Evolutionary conservation across 345 rosid genomes (phyloP).

Genomic region (Cardiospermum halicacabum): DNA sequence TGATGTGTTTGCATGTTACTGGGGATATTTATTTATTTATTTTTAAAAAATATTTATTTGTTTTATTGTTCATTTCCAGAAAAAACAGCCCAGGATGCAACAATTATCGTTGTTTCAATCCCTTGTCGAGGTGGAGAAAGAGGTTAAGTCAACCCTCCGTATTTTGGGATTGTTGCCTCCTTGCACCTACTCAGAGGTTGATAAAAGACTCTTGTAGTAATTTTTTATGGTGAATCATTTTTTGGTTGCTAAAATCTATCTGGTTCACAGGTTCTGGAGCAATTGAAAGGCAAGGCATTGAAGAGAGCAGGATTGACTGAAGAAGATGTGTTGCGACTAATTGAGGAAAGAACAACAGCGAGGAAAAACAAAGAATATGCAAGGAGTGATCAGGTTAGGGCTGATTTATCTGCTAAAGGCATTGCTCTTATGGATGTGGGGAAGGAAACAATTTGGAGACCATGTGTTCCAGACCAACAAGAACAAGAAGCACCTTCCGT

Average conservation of each 20-base stretch:
- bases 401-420: slow-evolving; percentile 53
- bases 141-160: slow-evolving; percentile 50
- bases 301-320: slow-evolving; percentile 59
- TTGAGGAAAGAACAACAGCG: slow-evolving; percentile 58
- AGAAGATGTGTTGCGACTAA: too few relatives aligned
- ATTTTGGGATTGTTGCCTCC: slow-evolving; percentile 61
- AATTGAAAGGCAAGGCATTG: slow-evolving; percentile 64
- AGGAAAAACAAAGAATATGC: slow-evolving; percentile 64
- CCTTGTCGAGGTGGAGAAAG: slow-evolving; percentile 52
- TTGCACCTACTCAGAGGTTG: slow-evolving; percentile 51
- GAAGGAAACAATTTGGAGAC: slow-evolving; percentile 73
- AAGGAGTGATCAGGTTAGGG: slow-evolving; percentile 69
- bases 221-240: neutral
- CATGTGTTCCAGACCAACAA: slow-evolving; percentile 47
- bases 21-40: neutral
- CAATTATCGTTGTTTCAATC: slow-evolving; percentile 47
- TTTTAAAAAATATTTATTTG: neutral
- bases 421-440: slow-evolving; percentile 87
- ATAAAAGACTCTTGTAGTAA: neutral
- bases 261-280: slow-evolving; percentile 41
- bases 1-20: neutral
- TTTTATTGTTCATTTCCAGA: slow-evolving; percentile 36
- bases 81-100: slow-evolving; percentile 66
- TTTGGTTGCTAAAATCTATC: neutral
- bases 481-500: slow-evolving; percentile 17